Evolutionary conservation across 345 rosid species (phyloP).

Genomic region (Bruguiera gymnorhiza): DNA sequence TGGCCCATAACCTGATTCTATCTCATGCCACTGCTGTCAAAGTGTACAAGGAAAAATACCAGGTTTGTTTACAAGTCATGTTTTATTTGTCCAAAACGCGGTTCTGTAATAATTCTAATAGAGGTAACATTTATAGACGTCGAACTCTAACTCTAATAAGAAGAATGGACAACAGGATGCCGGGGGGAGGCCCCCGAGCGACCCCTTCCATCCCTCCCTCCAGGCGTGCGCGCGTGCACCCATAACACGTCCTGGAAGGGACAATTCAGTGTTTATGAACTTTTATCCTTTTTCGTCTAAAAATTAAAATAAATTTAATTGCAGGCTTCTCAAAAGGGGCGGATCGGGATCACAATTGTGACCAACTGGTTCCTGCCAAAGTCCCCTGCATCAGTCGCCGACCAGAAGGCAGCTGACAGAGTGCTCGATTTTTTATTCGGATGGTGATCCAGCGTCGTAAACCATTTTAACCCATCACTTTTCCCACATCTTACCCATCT

Average conservation of each 20-base stretch:
- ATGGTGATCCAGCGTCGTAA: conserved; percentile 7
- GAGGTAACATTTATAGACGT: too few species aligned
- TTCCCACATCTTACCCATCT: background rate
- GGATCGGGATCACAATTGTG: conserved; percentile 28
- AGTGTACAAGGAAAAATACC: conserved; percentile 36
- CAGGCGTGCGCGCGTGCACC: too few species aligned
- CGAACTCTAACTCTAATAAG: too few species aligned
- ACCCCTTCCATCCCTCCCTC: too few species aligned
- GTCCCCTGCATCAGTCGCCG: conserved; percentile 6
- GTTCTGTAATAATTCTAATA: too few species aligned
- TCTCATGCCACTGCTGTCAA: conserved; percentile 36
- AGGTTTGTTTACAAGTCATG: conserved; percentile 17
- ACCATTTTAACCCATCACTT: background rate
- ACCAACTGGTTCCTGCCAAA: conserved; percentile 29
- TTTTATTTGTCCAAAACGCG: too few species aligned
- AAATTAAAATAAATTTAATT: too few species aligned
- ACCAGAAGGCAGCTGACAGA: conserved; percentile 15
- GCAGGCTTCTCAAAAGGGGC: conserved; percentile 39
- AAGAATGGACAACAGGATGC: too few species aligned
- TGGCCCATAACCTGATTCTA: conserved; percentile 36
- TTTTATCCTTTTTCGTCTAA: too few species aligned
- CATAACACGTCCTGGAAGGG: too few species aligned
- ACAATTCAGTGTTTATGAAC: too few species aligned
- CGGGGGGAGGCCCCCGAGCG: too few species aligned
- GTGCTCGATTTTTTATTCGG: conserved; percentile 20